Base-by-base conservation (phyloP, 2,329 filamentous ascomycete genomes). In the Trichoderma harzianum region DNA sequence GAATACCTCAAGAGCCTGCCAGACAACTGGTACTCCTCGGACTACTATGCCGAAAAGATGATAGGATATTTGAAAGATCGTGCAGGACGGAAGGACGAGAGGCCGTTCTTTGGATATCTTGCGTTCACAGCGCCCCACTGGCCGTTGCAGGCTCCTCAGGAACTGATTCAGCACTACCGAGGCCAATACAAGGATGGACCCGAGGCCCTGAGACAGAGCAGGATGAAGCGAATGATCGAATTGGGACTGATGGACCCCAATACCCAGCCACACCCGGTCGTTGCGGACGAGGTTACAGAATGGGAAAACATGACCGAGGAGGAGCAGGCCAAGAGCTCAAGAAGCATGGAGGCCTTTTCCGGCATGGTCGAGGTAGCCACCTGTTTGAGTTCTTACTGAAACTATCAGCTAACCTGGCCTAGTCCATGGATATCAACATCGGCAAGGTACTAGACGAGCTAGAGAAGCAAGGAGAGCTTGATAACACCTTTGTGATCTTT, bases 401-500 rank as follows among this genome's bases (percentile, higher is more conserved):
- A 39, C 36, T 18, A 39, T 39, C 36, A 39, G 36, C 36, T 39
- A 39, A 39, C 36, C 36, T 58, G 24, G 26, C 53, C 7, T 58
- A 58, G 53, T 58, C 82, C 69, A 90, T 90, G 66, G 89, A 91
- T 75, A 77, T 78, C 70, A 88, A 90, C 72, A 85, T 91, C n/a
- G 88, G 88, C 55, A 87, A 86, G 71, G 85, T 91, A 3, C 80
- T 90, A 28, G 81, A 87, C 53, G 87, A 90, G 74, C 84, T 90
- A 3, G 81, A 86, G 72, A 77, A 83, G 57, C 87, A 84, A 3
- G 87, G 84, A 70, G 88, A 91, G 76, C 82, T 88, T 1, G 88
- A 91, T 74, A 90, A 91, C 77, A 91, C 89, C 4, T 87, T 91
- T 73, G 83, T 91, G 60, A 85, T 86, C 76, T 91, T 91, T 83